These are phyloP conservation scores for Chenopodium formosanum DNA, from an alignment of 148 eudicot genomes.

Conservation along the genomic window DNA sequence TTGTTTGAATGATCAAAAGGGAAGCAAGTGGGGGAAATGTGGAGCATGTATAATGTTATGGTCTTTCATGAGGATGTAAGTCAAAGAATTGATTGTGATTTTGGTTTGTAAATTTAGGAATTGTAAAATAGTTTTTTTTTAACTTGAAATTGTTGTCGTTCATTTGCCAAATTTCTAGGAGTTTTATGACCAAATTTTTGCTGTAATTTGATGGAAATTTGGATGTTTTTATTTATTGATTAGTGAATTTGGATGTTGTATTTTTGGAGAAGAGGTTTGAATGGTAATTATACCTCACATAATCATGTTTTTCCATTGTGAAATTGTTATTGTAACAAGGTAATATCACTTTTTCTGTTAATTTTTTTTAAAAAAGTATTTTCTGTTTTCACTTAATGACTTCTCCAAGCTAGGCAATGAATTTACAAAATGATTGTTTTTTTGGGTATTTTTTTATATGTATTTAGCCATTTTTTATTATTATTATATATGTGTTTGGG, in stretches of 20 bases:
- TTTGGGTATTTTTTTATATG: too few relatives aligned
- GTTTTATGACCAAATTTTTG: background rate
- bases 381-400: too few relatives aligned
- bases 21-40: constrained; percentile 20
- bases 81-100: background rate
- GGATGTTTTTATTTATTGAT: background rate
- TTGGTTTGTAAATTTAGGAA: background rate
- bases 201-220: background rate
- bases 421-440: too few relatives aligned
- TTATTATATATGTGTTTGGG: too few relatives aligned
- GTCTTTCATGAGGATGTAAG: background rate
- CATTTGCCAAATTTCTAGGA: constrained; percentile 6
- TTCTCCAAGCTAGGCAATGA: too few relatives aligned
- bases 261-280: too few relatives aligned
- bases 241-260: too few relatives aligned
- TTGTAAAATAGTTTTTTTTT: constrained; percentile 1
- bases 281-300: background rate
- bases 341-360: too few relatives aligned
- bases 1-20: constrained; percentile 27
- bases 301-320: background rate
- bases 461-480: too few relatives aligned
- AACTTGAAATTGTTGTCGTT: background rate
- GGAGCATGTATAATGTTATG: background rate
- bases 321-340: background rate
- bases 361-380: too few relatives aligned